phyloP scores from a whole-genome alignment of 169 alveolate genomes.

The Cardiosporidium cionae region DNA sequence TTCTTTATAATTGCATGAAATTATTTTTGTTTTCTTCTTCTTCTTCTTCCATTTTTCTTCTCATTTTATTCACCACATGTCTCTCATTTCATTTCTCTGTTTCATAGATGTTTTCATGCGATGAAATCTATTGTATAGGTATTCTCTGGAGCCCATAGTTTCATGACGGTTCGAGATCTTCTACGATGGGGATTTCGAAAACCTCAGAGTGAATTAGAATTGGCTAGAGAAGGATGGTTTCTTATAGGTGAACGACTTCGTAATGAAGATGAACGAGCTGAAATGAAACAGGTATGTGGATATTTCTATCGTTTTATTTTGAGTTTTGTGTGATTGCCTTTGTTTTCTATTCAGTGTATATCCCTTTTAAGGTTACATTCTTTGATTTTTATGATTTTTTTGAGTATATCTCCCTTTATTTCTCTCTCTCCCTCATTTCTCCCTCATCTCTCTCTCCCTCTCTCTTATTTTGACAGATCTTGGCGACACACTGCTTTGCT shows the following conservation, averaged over 20 bases:
- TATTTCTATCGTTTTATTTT: constrained; percentile 11
- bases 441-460: too few relatives aligned
- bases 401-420: too few relatives aligned
- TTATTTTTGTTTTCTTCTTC: neutral
- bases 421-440: too few relatives aligned
- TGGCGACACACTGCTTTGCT: constrained; percentile 38
- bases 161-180: constrained; percentile 96
- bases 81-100: neutral
- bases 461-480: constrained; percentile 21
- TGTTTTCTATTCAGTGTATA: too few relatives aligned
- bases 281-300: constrained; percentile 60
- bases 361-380: too few relatives aligned
- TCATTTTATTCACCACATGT: neutral
- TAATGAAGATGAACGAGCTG: constrained; percentile 69
- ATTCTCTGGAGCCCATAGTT: constrained; percentile 56
- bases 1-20: neutral
- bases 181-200: constrained; percentile 87
- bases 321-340: neutral
- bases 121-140: constrained; percentile 13
- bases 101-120: neutral
- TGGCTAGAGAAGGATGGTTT: constrained; percentile 82
- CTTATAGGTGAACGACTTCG: constrained; percentile 88
- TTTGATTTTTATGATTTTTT: too few relatives aligned
- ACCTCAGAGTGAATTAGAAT: constrained; percentile 31
- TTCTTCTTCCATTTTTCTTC: neutral